A percentile compares a stretch with the other conserved stretches of the same genome.
These are phyloP conservation scores for Lentinula sp. DNA, from an alignment of 768 basidiomycete genomes.

Conservation along the genomic window DNA sequence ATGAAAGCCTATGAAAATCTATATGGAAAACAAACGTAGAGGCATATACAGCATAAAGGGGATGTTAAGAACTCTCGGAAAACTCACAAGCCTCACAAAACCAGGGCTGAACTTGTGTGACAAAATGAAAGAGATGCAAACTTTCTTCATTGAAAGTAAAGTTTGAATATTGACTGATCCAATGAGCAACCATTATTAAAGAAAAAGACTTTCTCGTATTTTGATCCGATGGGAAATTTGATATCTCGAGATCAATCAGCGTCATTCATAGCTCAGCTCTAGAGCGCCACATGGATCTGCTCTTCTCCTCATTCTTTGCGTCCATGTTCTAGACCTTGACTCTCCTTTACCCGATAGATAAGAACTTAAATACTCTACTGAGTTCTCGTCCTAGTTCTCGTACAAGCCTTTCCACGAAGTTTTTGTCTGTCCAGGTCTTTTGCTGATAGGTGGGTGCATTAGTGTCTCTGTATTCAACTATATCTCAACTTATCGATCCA, in stretches of 20 bases:
- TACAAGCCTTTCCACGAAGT: background rate
- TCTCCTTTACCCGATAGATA: background rate
- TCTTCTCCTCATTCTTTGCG: background rate
- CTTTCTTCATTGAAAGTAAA: background rate
- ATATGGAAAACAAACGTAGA: background rate
- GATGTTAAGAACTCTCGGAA: no score
- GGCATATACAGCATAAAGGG: background rate
- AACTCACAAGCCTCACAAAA: background rate
- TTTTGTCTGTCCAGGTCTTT: background rate
- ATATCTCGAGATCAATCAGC: background rate
- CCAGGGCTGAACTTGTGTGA: background rate
- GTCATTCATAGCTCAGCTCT: background rate
- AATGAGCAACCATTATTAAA: no score
- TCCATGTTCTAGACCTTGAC: constrained; percentile 1
- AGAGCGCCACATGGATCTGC: background rate
- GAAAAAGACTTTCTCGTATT: background rate
- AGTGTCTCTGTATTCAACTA: background rate
- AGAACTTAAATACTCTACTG: background rate
- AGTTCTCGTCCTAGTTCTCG: background rate
- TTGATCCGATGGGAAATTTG: background rate
- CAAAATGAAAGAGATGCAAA: background rate
- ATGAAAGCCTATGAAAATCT: background rate
- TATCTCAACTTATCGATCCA: background rate
- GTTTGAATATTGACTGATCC: no score
- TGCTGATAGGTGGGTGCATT: background rate